Conservation (phyloP, 495 filamentous ascomycete genomes). For the Staphylotrichum tortipilum region DNA sequence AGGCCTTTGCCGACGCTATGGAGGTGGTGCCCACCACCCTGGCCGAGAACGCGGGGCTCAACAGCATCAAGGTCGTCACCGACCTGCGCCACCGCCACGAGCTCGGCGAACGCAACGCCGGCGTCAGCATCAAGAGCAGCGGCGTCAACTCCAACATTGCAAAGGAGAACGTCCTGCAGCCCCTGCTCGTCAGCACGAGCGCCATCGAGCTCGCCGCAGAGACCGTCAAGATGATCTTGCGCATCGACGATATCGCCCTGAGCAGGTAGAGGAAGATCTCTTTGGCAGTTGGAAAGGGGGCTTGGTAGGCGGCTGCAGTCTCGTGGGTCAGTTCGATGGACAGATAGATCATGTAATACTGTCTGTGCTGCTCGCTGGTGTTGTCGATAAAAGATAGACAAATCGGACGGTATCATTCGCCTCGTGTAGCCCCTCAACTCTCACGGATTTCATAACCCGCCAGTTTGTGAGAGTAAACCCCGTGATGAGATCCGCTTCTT, state of each 20-base stretch:
- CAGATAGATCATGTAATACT: too few relatives aligned
- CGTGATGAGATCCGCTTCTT: too few relatives aligned
- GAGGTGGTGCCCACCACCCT: slow-evolving; percentile 96
- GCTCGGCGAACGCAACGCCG: slow-evolving; percentile 87
- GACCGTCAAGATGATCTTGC: slow-evolving; percentile 96
- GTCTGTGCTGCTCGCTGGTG: background rate
- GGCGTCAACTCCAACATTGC: slow-evolving; percentile 91
- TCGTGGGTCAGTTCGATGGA: too few relatives aligned
- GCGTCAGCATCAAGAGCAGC: slow-evolving; percentile 93
- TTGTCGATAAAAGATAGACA: background rate
- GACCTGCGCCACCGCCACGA: slow-evolving; percentile 90
- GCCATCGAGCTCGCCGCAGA: slow-evolving; percentile 94
- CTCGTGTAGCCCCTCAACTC: too few relatives aligned
- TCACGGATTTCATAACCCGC: too few relatives aligned
- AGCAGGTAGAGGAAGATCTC: slow-evolving; percentile 27
- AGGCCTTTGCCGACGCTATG: slow-evolving; percentile 94
- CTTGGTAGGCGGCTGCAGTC: background rate
- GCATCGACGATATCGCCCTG: slow-evolving; percentile 88
- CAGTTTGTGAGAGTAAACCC: too few relatives aligned
- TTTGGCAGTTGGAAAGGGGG: background rate
- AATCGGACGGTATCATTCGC: too few relatives aligned
- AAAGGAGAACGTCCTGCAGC: slow-evolving; percentile 96
- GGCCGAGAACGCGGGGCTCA: slow-evolving; percentile 93
- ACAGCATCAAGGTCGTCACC: slow-evolving; percentile 98
- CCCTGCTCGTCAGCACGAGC: slow-evolving; percentile 89